These are phyloP conservation scores for Pachysolen tannophilus DNA, from an alignment of 805 yeast genomes.

Conservation along the genomic window DNA sequence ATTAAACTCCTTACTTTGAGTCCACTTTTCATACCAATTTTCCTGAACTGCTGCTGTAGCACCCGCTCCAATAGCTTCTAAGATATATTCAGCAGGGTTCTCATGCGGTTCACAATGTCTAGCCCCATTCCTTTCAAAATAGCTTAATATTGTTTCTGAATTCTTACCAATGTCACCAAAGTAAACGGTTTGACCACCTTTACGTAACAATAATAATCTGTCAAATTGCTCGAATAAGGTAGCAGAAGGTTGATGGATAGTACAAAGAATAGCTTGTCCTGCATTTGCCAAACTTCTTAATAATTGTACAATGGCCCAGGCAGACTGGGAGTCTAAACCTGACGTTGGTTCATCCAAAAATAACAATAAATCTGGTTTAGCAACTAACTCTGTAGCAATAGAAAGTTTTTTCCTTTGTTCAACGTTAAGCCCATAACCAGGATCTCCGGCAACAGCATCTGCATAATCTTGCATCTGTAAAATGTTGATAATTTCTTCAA, in stretches of 20 bases:
- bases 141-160: constrained; percentile 23
- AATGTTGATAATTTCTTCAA: constrained; percentile 32
- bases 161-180: constrained; percentile 31
- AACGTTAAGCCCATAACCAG: constrained; percentile 33
- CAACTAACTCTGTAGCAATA: constrained; percentile 38
- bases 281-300: constrained; percentile 34
- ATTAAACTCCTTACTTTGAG: constrained; percentile 15
- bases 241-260: constrained; percentile 52
- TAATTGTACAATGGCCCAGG: constrained; percentile 42
- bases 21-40: constrained; percentile 27
- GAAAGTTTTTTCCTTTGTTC: constrained; percentile 35
- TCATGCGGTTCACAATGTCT: constrained; percentile 29
- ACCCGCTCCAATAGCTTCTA: constrained; percentile 38
- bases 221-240: constrained; percentile 40
- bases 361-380: constrained; percentile 35
- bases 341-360: constrained; percentile 49
- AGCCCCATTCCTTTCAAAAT: constrained; percentile 31
- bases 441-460: constrained; percentile 32
- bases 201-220: constrained; percentile 35
- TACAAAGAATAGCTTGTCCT: constrained; percentile 46
- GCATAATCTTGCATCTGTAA: constrained; percentile 37
- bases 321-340: constrained; percentile 43
- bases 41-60: constrained; percentile 31
- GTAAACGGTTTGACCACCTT: constrained; percentile 42
- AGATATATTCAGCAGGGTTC: constrained; percentile 36